A percentile compares a stretch with the other conserved stretches of the same genome.
Evolutionary conservation across 306 rosid genomes (phyloP).

Genomic region (Abrus pulchellus): DNA sequence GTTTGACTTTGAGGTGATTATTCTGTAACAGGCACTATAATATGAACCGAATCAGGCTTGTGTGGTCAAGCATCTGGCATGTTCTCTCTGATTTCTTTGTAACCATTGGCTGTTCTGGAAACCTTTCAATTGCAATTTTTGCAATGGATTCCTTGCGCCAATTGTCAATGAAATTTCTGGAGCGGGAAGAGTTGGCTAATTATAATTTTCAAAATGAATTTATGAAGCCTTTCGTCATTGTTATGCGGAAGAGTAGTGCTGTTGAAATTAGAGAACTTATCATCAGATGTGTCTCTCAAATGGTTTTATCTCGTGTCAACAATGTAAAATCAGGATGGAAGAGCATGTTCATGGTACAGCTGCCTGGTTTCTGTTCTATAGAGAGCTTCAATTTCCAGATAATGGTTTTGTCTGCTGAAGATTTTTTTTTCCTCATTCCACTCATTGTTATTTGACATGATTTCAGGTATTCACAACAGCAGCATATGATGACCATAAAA

Average conservation of each 20-base stretch:
- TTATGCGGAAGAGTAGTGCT: conserved; percentile 95
- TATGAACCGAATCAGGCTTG: conserved; percentile 99
- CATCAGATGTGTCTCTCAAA: conserved; percentile 98
- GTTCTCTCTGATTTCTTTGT: conserved; percentile 99
- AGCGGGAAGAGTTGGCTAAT: conserved; percentile 97
- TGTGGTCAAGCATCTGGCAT: conserved; percentile 99
- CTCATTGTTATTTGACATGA: conserved; percentile 47
- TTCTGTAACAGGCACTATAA: conserved; percentile 86
- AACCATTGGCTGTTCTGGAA: conserved; percentile 95
- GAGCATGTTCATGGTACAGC: conserved; percentile 98
- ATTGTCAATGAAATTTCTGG: conserved; percentile 97
- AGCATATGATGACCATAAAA: conserved; percentile 98
- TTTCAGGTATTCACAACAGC: conserved; percentile 98
- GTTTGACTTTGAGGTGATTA: conserved; percentile 58
- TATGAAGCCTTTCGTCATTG: conserved; percentile 98
- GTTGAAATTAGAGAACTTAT: conserved; percentile 98
- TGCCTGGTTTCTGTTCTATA: conserved; percentile 45
- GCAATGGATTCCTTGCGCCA: conserved; percentile 99
- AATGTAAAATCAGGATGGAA: conserved; percentile 99
- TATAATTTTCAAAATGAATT: conserved; percentile 98
- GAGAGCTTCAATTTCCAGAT: conserved; percentile 34
- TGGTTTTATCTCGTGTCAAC: conserved; percentile 97
- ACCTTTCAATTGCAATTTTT: conserved; percentile 96
- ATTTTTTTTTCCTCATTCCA: conserved; percentile 19
- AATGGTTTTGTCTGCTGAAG: conserved; percentile 28